Base-by-base conservation (phyloP, 768 basidiomycete species). In the Psilocybe subaeruginosa region DNA sequence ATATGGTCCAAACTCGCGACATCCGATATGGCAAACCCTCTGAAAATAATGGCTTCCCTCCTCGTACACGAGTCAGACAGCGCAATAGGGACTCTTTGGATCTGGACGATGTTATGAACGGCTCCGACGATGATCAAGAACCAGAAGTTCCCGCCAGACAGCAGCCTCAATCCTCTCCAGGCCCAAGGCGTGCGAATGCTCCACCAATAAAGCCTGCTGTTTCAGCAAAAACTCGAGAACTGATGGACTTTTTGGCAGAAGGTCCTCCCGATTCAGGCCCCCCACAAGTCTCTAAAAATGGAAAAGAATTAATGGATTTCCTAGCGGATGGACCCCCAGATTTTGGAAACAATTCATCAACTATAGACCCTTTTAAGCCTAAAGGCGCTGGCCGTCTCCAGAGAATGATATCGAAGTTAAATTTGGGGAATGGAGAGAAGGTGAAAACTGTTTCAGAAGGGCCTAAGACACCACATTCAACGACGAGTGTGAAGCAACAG, bases 391-490 rank as follows among this genome's bases (percentile, higher is more conserved):
- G 85, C 51, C 82, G 91, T 27, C 76, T 95, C 61, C 89, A 90
- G 73, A 84, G 87, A 64, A 93, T 95, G 87, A 90, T 95, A 67
- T 93, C 92, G 17, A 89, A 86, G 66, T 77, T 94, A 29, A 88
- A 85, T 39, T 76, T 85, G 63, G 81, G 82, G 29, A 75, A 70
- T 55, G 72, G 69, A 30, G 82, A 82, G 30, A 80, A 78, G 65
- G 47, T 71, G 67, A 71, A 70, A 64, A 60, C 43, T 48, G 46
- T 56, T 52, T 47, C 65, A 33, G 60, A 71, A 19, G 58, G 64
- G 23, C 41, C 65, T 2, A 68, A 62, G 55, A 66, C 65, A 46
- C 66, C 70, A 17, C 55, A 52, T 8, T 56, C 51, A 31, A 68
- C 41, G n/a, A 43, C 41, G n/a, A 43, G 41, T 16, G 5, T 12